Base-by-base conservation (phyloP, 148 eudicot genomes). In the Rhododendron ovatum region DNA sequence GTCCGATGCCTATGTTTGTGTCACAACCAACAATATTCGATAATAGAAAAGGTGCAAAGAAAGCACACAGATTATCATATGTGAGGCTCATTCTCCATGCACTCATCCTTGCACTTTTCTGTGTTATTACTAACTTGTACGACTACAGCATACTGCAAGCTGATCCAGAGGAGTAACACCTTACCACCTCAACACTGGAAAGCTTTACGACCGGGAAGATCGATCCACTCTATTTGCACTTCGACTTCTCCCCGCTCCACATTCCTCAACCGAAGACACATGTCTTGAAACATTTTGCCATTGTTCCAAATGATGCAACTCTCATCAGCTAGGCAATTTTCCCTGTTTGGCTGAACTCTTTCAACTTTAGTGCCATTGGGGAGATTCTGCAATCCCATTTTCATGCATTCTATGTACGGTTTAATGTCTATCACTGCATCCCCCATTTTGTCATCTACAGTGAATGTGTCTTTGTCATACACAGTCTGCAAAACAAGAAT, bases 281-380 rank as follows among this genome's bases (percentile, higher is more conserved):
- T 92, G 84, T 92, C 88, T 84, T 95, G 98, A 5, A 86, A 84
- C 69, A 94, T 77, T 74, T 92, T 95, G 9, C 98, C 96, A n/a
- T 93, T 89, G 75, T 85, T 86, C 93, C 93, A 94, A 37, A 91
- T 65, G 7, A 95, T 78, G 76, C 85, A 85, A 89, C 98, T 95
- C 83, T 89, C 94, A 1, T 92, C 91, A 3, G 92, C 86, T n/a
- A 94, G 63, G 87, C 88, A 94, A 76, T 95, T 95, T 17, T 85
- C 80, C 69, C 79, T 84, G 83, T 51, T 83, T 4, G 98, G 98
- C 74, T 89, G 87, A 78, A 92, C 89, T 80, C 90, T 88, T 1
- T 85, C 87, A 9, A 94, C 88, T 69, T 87, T 86, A 0, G 93
- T 88, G 35, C 92, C 96, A 45, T 83, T 77, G 30, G 95, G 90